Evolutionary conservation across 106 monocot genomes (phyloP), one percentile per base, ranked within the genome.

Genomic region (Narthecium ossifragum): DNA sequence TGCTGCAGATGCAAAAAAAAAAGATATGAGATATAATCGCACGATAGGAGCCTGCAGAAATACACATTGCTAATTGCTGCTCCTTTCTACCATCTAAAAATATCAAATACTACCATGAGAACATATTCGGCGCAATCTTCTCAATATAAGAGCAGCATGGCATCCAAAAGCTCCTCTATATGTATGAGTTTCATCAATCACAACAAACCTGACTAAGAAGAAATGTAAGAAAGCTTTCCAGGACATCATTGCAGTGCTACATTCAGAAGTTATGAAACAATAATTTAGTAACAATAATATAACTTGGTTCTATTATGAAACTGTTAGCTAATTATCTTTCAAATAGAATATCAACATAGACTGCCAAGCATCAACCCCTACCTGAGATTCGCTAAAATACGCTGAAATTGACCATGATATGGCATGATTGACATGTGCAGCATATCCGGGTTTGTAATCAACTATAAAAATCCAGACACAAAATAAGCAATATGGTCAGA

Each of bases 381-480:
- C 93, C 93, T 93, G 62, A 93, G 90, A 64, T 87, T 90, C 55
- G 90, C 78, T 61, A 96, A 78, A 66, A 96, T 62, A 31, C 83
- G 69, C 24, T 84, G 53, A 27, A 86, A 96, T 51, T 81, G 80
- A 32, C 55, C 51, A 77, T 96, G 96, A 72, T 70, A 69, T 32
- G 96, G 96, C 76, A 96, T 68, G 64, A 96, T 90, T 48, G 90
- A 86, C 54, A 78, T 46, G 47, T 96, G 96, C 57, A 96, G 51
- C 96, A 96, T 96, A 67, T 96, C 96, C 33, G 96, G 96, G 56
- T 96, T 96, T 50, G 90, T 96, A 67, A 96, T 93, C 36, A 93
- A 51, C 93, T 93, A 84, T 68, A 80, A 29, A 39, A 31, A 73
- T 61, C 41, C 14, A 65, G 4, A 70, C 1, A 27, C 18, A 11